Evolutionary conservation across 2,329 filamentous ascomycete species (phyloP), one percentile per base, ranked within the genome.

Genomic region (Penicillium corylophilum): DNA sequence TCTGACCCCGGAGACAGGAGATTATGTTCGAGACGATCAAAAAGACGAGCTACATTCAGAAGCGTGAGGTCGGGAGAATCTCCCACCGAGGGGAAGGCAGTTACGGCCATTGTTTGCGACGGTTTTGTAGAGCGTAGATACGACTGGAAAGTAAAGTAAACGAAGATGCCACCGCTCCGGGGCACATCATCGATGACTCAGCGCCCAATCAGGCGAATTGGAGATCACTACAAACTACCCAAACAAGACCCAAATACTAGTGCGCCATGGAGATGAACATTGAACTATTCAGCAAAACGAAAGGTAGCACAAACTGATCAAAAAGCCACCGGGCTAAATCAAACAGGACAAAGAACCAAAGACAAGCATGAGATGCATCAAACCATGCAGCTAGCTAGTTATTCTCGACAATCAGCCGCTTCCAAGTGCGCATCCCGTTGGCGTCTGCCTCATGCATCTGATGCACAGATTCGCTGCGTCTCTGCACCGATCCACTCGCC

Each of bases 11-110:
- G 62, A 4, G 73, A 72, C 46, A 77, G 69, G 33, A 77, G 63
- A 45, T 77, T 74, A 51, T 73, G 63, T 52, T 74, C 73, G 22
- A 77, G 67, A 26, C 74, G 71, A 15, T 69, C 64, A 36, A 77
- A 65, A n/a, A 76, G 66, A 38, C 73, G 72, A 26, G 71, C 64
- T 15, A 76, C 63, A 44, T 70, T 74, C 36, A 77, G 64, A n/a
- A 70, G 62, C 22, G 65, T 63, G 33, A 67, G 57, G 31, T 72
- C 65, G 15, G 65, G 60, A 20, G 67, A 59, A 1, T 60, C 54
- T 23, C 38, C 51, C 4, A 52, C 51, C 0, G 54, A 44, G 5
- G 57, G 53, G 5, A 60, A 62, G 18, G 50, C 48, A 6, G 59
- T 51, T 23, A 62, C 55, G 9, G 57, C 33, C 59, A 62, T 61